A percentile compares a stretch with the other conserved stretches of the same genome.
These are phyloP conservation scores for Yamadazyma sp. DNA, from an alignment of 1,139 yeast genomes.

Conservation along the genomic window DNA sequence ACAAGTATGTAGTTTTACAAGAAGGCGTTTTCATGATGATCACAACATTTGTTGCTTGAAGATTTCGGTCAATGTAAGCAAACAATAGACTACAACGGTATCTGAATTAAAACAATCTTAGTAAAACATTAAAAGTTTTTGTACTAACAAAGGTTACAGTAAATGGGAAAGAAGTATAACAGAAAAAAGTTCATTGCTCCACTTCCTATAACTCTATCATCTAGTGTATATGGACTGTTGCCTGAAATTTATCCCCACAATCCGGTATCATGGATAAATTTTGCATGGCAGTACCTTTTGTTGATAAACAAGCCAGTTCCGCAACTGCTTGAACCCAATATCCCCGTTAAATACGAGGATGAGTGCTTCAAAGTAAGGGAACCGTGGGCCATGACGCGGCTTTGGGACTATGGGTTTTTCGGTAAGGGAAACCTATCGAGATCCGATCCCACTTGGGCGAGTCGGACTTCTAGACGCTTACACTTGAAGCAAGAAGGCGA, in stretches of 20 bases:
- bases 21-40: conserved; percentile 6
- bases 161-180: conserved; percentile 17
- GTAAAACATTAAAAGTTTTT: not conserved
- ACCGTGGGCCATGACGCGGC: conserved; percentile 46
- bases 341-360: conserved; percentile 27
- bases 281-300: conserved; percentile 33
- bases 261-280: conserved; percentile 59
- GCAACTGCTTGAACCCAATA: conserved; percentile 18
- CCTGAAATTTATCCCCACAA: conserved; percentile 55
- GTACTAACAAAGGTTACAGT: conserved; percentile 4
- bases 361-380: conserved; percentile 48
- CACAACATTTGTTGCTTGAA: conserved; percentile 10
- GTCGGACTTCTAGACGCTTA: conserved; percentile 53
- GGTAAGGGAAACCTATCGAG: conserved; percentile 91
- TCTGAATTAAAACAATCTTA: conserved; percentile 82
- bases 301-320: conserved; percentile 28
- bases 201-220: conserved; percentile 49
- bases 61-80: conserved; percentile 53
- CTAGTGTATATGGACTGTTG: conserved; percentile 32
- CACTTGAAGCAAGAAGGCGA: conserved; percentile 41
- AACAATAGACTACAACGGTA: conserved; percentile 99
- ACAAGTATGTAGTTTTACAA: not conserved
- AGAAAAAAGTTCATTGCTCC: conserved; percentile 35
- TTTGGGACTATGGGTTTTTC: conserved; percentile 89
- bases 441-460: conserved; percentile 88